Evolutionary conservation across 805 yeast genomes (phyloP), one percentile per base, ranked within the genome.

Genomic region (Ogataea kodamae): DNA sequence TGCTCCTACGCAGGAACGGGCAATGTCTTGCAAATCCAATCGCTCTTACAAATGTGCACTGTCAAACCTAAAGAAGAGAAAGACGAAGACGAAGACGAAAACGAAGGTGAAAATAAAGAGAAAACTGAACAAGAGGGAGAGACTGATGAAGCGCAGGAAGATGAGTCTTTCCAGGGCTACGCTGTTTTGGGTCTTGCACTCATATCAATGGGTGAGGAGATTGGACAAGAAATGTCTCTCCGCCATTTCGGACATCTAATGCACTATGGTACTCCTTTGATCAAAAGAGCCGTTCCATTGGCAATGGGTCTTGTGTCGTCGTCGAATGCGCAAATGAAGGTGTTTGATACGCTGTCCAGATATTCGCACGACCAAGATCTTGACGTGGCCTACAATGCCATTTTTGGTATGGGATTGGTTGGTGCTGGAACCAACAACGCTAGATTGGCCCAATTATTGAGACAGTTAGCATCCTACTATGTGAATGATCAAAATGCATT

Each of bases 391-490:
- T 81, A 81, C 58, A 92, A 89, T 57, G 88, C 98, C 13, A 88
- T 92, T 45, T 90, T 86, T 53, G 80, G 96, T 26, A 89, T 92
- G 97, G 99, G 99, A 35, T 66, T 92, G 43, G 95, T 90, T 49
- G 98, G 98, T 57, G 92, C 97, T 13, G 99, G 99, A 64, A 92
- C 98, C 18, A 90, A 92, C 64, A 92, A 92, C 58, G 98, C 99
- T 6, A 82, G 99, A 66, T 71, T 92, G 45, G 97, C 97, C 3
- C 98, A 92, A 66, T 71, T 92, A 45, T 72, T 92, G 54, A 78
- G 98, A 61, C 97, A 92, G 62, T 72, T 92, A 50, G 97, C 98
- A 1, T 78, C 86, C 35, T 92, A 92, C 61, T 94, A 92, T 59
- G 74, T 84, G 33, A 84, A 89, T 54, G 94, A 90, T 37, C 80